Conservation (phyloP, 2,329 filamentous ascomycete genomes). For the Verticillium nubilum region DNA sequence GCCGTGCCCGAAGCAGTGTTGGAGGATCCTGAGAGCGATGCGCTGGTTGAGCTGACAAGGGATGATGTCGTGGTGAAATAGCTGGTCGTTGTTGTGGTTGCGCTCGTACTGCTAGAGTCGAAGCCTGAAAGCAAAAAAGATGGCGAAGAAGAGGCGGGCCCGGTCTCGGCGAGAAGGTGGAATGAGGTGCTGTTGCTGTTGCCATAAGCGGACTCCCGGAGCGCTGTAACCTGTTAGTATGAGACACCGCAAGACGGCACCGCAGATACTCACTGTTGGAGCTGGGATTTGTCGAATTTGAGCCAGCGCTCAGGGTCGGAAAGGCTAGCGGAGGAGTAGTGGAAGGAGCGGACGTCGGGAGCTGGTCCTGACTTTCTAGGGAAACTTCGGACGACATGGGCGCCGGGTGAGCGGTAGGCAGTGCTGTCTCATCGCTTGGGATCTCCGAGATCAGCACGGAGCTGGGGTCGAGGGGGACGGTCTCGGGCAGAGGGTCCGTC, state of each 20-base stretch:
- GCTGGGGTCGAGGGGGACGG: not conserved
- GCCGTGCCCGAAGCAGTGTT: not conserved
- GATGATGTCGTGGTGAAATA: constrained; percentile 1
- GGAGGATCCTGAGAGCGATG: not conserved
- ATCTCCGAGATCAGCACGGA: not conserved
- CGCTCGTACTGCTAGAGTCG: not conserved
- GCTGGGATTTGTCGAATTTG: not conserved
- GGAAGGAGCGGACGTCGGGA: constrained; percentile 2
- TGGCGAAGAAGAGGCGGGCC: not conserved
- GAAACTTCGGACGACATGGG: not conserved
- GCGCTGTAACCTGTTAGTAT: not conserved
- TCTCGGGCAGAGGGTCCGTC: not conserved
- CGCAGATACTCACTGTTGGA: not conserved
- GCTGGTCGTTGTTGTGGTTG: not conserved
- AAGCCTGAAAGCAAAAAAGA: not conserved
- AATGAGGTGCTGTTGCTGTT: not conserved
- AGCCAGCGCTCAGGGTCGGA: not conserved
- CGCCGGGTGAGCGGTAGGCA: not conserved
- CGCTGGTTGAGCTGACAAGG: not conserved
- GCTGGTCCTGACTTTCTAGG: not conserved
- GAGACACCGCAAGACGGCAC: not conserved
- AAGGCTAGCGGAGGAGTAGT: not conserved
- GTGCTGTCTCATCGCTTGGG: not conserved
- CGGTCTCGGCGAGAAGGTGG: not conserved
- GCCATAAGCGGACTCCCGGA: not conserved